Evolutionary conservation across 176 grass and related monocot genomes (phyloP).

Genomic region (Rhynchospora tenuis): DNA sequence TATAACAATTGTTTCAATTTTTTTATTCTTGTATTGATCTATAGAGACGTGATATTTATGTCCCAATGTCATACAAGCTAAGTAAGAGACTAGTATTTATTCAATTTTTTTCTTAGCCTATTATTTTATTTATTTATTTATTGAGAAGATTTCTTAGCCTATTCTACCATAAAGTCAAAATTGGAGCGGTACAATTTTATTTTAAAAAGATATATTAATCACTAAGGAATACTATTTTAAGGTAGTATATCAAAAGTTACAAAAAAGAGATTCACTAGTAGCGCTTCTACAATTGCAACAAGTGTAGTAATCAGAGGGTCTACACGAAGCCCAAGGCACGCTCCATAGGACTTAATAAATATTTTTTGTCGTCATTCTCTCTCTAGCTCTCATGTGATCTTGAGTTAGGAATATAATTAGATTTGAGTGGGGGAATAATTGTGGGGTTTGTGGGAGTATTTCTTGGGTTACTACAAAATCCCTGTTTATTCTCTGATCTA

Average conservation of each 20-base stretch:
- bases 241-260: background rate
- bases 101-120: too few species aligned
- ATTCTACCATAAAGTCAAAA: too few species aligned
- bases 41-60: too few species aligned
- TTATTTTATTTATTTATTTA: too few species aligned
- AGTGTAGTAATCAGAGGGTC: background rate
- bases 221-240: background rate
- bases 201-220: too few species aligned
- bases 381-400: background rate
- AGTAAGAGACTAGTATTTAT: too few species aligned
- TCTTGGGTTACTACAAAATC: constrained; percentile 26
- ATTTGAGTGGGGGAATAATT: constrained; percentile 40
- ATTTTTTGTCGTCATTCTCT: constrained; percentile 2
- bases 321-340: background rate
- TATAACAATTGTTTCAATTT: too few species aligned
- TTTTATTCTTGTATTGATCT: too few species aligned
- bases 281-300: background rate
- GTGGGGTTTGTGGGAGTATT: constrained; percentile 25
- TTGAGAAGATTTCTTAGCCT: too few species aligned
- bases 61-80: too few species aligned
- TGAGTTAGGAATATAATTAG: constrained; percentile 14
- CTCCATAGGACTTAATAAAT: background rate
- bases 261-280: too few species aligned
- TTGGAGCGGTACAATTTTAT: too few species aligned
- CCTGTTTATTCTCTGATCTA: constrained; percentile 26